These are phyloP conservation scores for Euphorbia pulcherrima DNA, from an alignment of 345 rosid species.

Conservation along the genomic window DNA sequence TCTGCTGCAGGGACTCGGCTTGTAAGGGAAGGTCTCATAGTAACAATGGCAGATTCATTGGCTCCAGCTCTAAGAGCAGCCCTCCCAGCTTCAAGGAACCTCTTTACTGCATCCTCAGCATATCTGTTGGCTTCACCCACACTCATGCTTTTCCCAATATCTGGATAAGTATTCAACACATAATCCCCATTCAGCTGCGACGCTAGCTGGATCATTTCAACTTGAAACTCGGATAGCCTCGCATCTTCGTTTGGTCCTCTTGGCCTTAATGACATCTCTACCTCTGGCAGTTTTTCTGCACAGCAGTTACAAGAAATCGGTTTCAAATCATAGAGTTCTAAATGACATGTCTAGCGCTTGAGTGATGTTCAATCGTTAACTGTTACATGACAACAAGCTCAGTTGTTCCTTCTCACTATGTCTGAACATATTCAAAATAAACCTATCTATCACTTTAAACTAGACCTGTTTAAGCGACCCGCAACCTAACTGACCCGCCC, in stretches of 20 bases:
- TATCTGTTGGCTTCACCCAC: conserved; percentile 80
- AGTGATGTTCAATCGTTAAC: background rate
- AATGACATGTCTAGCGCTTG: too few relatives aligned
- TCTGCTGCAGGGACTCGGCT: conserved; percentile 34
- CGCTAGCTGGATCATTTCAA: conserved; percentile 92
- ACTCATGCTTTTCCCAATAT: conserved; percentile 81
- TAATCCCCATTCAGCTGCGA: conserved; percentile 92
- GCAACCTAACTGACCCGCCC: too few relatives aligned
- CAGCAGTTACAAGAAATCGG: conserved; percentile 16
- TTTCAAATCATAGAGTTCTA: conserved; percentile 4
- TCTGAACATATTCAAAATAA: background rate
- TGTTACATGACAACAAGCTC: background rate
- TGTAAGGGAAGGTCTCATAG: conserved; percentile 87
- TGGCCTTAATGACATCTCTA: conserved; percentile 52
- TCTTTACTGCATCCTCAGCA: conserved; percentile 79
- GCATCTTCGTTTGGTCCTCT: conserved; percentile 73
- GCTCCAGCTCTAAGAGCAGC: conserved; percentile 94
- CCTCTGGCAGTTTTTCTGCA: conserved; percentile 78
- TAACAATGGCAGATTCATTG: conserved; percentile 77
- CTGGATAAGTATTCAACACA: conserved; percentile 70
- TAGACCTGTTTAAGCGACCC: too few relatives aligned
- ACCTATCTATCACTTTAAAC: background rate
- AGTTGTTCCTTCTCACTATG: background rate
- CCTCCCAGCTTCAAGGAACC: conserved; percentile 90
- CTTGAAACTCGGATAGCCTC: conserved; percentile 82